phyloP scores from a whole-genome alignment of 305 asterid genomes.

The Fraxinus angustifolia region DNA sequence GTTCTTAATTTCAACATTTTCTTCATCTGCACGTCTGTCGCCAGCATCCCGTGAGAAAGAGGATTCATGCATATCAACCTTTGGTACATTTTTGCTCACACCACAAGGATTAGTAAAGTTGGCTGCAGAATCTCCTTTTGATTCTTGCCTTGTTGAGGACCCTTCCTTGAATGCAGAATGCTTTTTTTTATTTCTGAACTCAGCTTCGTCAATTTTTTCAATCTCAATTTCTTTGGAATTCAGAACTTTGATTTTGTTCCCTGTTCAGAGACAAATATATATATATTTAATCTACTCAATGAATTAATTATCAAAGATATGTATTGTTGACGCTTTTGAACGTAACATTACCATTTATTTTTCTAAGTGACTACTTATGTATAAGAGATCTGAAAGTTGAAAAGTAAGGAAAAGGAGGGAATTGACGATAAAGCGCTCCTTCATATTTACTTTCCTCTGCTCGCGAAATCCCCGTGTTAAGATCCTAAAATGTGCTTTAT shows the following conservation, averaged over 20 bases:
- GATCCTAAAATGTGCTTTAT: not conserved
- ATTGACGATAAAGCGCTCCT: not conserved
- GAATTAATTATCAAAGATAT: not conserved
- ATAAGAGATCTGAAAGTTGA: not conserved
- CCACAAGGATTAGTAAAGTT: not conserved
- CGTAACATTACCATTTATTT: not conserved
- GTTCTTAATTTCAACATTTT: not conserved
- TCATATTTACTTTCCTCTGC: not conserved
- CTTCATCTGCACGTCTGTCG: not conserved
- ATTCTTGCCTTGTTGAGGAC: conserved; percentile 5
- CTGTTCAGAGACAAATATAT: conserved; percentile 16
- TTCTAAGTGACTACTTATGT: not conserved
- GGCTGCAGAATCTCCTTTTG: conserved; percentile 7
- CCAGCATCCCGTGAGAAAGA: conserved; percentile 3
- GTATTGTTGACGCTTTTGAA: not conserved
- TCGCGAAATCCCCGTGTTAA: not conserved
- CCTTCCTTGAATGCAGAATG: conserved; percentile 15
- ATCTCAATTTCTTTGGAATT: not conserved
- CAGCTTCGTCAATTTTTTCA: conserved; percentile 20
- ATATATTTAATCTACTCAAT: not conserved
- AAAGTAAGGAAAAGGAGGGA: not conserved
- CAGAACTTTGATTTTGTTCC: conserved; percentile 8
- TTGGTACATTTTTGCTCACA: not conserved
- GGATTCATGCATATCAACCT: conserved; percentile 1
- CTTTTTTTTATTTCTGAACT: conserved; percentile 13